A percentile compares a stretch with the other conserved stretches of the same genome.
phyloP scores from a whole-genome alignment of 2,329 filamentous ascomycete species.

The Ophiocordyceps robertsii region DNA sequence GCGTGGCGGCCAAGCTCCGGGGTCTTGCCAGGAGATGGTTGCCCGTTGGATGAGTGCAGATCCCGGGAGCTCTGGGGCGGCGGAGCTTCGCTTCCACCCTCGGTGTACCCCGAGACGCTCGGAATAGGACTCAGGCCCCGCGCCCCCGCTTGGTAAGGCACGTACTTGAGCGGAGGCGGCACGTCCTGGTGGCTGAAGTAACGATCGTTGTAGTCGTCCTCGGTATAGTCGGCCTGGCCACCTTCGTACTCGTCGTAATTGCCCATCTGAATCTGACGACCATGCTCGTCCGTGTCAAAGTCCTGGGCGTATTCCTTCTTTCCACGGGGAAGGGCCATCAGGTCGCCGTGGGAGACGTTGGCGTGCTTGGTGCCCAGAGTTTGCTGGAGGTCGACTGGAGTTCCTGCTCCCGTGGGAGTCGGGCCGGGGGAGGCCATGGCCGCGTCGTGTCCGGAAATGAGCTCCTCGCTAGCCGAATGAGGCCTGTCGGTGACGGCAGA shows the following conservation, averaged over 20 bases:
- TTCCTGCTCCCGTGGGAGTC: conserved; percentile 47
- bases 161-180: conserved; percentile 48
- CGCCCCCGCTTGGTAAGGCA: conserved; percentile 54
- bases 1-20: conserved; percentile 19
- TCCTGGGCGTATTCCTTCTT: conserved; percentile 30
- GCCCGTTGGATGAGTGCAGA: conserved; percentile 34
- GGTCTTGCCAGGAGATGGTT: conserved; percentile 50
- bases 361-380: conserved; percentile 55
- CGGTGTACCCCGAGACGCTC: conserved; percentile 77
- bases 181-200: conserved; percentile 50
- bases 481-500: conserved; percentile 68
- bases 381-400: conserved; percentile 40
- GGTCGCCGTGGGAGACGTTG: conserved; percentile 46
- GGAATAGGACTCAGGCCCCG: conserved; percentile 79
- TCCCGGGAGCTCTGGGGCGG: conserved; percentile 43
- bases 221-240: conserved; percentile 24
- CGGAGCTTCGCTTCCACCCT: conserved; percentile 48
- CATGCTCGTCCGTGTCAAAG: conserved; percentile 32
- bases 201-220: conserved; percentile 26
- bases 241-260: conserved; percentile 30
- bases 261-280: conserved; percentile 25
- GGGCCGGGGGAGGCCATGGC: conserved; percentile 47
- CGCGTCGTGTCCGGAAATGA: conserved; percentile 50
- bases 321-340: conserved; percentile 37
- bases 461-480: conserved; percentile 51